Conservation (phyloP, 2,329 filamentous ascomycete genomes). For the Colletotrichum scovillei region DNA sequence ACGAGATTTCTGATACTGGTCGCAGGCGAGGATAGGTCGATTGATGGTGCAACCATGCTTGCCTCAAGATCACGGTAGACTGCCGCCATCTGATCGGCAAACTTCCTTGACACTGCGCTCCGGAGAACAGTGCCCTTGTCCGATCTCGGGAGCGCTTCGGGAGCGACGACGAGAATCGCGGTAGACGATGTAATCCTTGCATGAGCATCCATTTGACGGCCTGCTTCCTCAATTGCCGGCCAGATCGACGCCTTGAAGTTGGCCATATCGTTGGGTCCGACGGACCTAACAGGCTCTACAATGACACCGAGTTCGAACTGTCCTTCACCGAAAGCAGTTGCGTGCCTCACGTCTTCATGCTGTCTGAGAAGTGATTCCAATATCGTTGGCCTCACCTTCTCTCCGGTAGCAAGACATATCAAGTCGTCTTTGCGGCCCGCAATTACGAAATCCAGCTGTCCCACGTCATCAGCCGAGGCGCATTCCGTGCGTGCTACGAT, state of each 20-base stretch:
- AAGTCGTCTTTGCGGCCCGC: slow-evolving; percentile 48
- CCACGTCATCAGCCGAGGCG: too few relatives aligned
- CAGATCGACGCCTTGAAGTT: slow-evolving; percentile 37
- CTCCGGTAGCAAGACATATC: slow-evolving; percentile 41
- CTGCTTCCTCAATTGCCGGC: slow-evolving; percentile 35
- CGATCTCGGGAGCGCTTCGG: slow-evolving; percentile 34
- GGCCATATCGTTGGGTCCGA: background rate
- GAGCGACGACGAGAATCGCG: slow-evolving; percentile 37
- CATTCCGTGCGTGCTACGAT: too few relatives aligned
- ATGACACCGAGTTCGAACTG: slow-evolving; percentile 39
- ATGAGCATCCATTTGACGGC: slow-evolving; percentile 37
- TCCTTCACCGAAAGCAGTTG: slow-evolving; percentile 39
- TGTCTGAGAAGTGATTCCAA: slow-evolving; percentile 38
- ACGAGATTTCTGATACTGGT: too few relatives aligned
- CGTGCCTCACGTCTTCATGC: slow-evolving; percentile 35
- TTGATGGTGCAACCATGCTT: too few relatives aligned
- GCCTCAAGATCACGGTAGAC: slow-evolving; percentile 36
- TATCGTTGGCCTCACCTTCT: slow-evolving; percentile 40
- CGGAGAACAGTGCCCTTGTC: slow-evolving; percentile 41
- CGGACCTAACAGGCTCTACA: slow-evolving; percentile 36
- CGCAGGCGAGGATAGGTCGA: too few relatives aligned
- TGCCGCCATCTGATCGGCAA: slow-evolving; percentile 37
- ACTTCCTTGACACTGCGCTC: slow-evolving; percentile 38
- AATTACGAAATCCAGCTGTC: background rate
- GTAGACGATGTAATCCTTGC: slow-evolving; percentile 37